Conservation (phyloP, 768 basidiomycete genomes). For the Rhodotorula paludigena region DNA sequence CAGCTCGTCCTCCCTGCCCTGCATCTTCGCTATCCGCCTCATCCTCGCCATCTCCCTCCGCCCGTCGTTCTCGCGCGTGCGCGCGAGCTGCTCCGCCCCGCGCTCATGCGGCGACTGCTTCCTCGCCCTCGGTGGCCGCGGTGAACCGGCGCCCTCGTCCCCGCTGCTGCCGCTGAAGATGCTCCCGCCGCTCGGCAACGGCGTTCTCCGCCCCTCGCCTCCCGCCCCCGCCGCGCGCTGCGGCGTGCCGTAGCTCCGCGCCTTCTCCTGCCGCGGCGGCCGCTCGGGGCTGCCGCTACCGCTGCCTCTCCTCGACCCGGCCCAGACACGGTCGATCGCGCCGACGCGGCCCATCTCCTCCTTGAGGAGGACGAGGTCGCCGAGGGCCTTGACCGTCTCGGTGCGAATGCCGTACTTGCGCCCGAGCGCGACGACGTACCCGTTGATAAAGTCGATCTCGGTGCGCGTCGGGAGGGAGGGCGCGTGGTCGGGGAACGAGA, state of each 20-base stretch:
- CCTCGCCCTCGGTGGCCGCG: not conserved
- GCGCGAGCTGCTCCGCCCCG: not conserved
- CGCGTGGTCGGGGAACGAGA: slow-evolving; percentile 6
- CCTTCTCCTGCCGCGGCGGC: not conserved
- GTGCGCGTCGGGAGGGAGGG: slow-evolving; percentile 49
- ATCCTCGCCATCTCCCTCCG: not conserved
- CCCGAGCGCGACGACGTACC: slow-evolving; percentile 68
- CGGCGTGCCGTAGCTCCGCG: not conserved
- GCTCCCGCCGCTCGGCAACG: not conserved
- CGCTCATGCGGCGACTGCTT: not conserved
- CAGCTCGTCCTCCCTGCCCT: not conserved
- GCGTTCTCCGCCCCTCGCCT: not conserved
- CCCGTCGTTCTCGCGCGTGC: not conserved
- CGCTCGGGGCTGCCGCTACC: not conserved
- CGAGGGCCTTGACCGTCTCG: slow-evolving; percentile 49
- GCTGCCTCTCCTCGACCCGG: not conserved
- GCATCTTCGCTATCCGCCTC: not conserved
- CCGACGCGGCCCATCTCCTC: slow-evolving; percentile 33
- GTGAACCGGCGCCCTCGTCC: not conserved
- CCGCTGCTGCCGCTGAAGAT: not conserved
- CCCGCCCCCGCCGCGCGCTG: not conserved
- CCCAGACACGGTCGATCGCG: slow-evolving; percentile 30
- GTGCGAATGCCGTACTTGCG: slow-evolving; percentile 57
- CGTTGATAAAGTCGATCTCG: slow-evolving; percentile 77
- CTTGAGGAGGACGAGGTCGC: slow-evolving; percentile 45